phyloP scores from a whole-genome alignment of 805 yeast species.

The Vanderwaltozyma verrucispora region DNA sequence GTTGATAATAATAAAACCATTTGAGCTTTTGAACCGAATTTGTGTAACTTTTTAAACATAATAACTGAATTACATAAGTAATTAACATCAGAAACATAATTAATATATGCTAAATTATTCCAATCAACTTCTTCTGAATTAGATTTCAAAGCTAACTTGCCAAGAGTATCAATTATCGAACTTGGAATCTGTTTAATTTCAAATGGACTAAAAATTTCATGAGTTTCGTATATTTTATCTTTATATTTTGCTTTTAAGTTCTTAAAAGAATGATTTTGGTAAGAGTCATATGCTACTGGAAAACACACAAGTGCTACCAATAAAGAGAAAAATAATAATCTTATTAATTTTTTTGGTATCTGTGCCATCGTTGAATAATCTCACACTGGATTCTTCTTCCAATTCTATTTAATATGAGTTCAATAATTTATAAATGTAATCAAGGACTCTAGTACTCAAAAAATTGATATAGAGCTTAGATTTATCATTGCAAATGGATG shows the following conservation, averaged over 20 bases:
- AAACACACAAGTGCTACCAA: no score
- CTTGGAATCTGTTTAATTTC: constrained; percentile 12
- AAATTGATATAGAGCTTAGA: no score
- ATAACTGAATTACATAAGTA: constrained; percentile 45
- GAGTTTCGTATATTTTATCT: constrained; percentile 1
- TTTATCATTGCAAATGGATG: no score
- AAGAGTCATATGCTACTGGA: neutral
- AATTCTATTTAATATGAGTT: no score
- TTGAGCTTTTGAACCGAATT: constrained; percentile 33
- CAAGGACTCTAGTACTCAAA: no score
- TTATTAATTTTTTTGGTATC: no score
- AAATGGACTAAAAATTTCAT: constrained; percentile 9
- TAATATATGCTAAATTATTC: constrained; percentile 41
- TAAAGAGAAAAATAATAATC: no score
- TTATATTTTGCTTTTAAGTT: neutral
- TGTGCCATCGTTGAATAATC: no score
- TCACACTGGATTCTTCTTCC: no score
- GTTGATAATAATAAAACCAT: constrained; percentile 35
- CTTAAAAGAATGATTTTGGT: neutral
- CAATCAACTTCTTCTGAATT: constrained; percentile 23
- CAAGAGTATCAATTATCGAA: constrained; percentile 5
- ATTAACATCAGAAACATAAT: constrained; percentile 42
- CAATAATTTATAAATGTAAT: no score
- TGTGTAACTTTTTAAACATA: constrained; percentile 34
- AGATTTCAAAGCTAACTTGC: neutral